These are phyloP conservation scores for Hippophae tibetana DNA, from an alignment of 306 rosid genomes.

Conservation along the genomic window DNA sequence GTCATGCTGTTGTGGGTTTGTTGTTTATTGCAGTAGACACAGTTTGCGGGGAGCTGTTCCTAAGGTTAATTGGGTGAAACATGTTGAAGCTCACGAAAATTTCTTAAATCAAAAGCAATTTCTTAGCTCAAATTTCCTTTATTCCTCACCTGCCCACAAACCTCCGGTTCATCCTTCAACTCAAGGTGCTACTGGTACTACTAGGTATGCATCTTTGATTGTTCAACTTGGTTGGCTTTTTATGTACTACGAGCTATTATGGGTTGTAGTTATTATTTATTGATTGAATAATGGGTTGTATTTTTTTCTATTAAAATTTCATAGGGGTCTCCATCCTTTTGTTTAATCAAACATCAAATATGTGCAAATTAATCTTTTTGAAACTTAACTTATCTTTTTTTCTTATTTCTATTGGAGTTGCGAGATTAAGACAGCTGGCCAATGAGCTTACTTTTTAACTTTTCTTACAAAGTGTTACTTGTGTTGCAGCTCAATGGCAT, in stretches of 20 bases:
- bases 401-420: background rate
- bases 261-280: too few species aligned
- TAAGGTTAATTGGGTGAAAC: slow-evolving; percentile 53
- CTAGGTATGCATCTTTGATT: slow-evolving; percentile 7
- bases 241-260: background rate
- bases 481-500: slow-evolving; percentile 35
- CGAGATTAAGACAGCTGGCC: background rate
- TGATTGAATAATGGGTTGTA: too few species aligned
- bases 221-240: background rate
- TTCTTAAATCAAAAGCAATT: slow-evolving; percentile 47
- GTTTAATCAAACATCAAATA: too few species aligned
- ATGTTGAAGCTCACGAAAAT: slow-evolving; percentile 44
- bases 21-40: slow-evolving; percentile 22
- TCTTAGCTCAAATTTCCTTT: slow-evolving; percentile 55
- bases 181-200: slow-evolving; percentile 13
- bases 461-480: slow-evolving; percentile 3
- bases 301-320: too few species aligned
- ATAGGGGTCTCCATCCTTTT: too few species aligned
- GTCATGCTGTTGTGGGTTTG: background rate
- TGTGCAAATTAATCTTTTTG: too few species aligned
- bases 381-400: too few species aligned
- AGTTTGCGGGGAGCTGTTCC: slow-evolving; percentile 29
- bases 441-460: background rate
- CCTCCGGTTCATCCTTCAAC: slow-evolving; percentile 19
- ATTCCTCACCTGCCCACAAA: slow-evolving; percentile 49